phyloP scores from a whole-genome alignment of 2,329 filamentous ascomycete species.

The Blastomyces emzantsi region DNA sequence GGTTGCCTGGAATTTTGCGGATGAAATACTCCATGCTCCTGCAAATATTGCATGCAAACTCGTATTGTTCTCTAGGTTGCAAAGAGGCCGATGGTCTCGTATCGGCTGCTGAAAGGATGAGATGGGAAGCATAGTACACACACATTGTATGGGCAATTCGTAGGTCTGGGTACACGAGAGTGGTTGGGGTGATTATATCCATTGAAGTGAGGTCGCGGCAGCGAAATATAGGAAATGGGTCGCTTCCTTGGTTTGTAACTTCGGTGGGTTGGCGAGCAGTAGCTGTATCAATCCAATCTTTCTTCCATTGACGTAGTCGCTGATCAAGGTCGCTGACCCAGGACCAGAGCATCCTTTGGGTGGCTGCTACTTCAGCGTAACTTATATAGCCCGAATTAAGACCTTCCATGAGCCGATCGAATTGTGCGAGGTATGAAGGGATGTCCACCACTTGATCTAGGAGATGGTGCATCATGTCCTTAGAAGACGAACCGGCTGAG shows the following conservation, averaged over 20 bases:
- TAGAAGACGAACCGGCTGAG: slow-evolving; percentile 29
- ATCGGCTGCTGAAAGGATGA: slow-evolving; percentile 20
- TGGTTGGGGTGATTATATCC: slow-evolving; percentile 14
- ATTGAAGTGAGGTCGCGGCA: slow-evolving; percentile 20
- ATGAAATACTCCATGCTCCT: slow-evolving; percentile 26
- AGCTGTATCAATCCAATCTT: slow-evolving; percentile 22
- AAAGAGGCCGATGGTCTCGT: slow-evolving; percentile 19
- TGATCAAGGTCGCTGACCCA: slow-evolving; percentile 26
- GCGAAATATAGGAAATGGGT: slow-evolving; percentile 19
- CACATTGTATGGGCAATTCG: slow-evolving; percentile 21
- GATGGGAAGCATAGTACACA: slow-evolving; percentile 22
- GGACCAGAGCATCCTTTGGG: slow-evolving; percentile 29
- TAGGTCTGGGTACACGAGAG: slow-evolving; percentile 22
- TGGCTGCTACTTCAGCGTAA: slow-evolving; percentile 26
- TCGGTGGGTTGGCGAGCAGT: slow-evolving; percentile 15
- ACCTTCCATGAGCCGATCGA: slow-evolving; percentile 24
- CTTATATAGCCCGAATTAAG: slow-evolving; percentile 20
- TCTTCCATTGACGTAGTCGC: slow-evolving; percentile 22
- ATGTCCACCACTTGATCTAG: slow-evolving; percentile 31
- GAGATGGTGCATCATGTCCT: slow-evolving; percentile 31
- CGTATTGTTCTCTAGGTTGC: slow-evolving; percentile 21
- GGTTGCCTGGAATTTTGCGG: slow-evolving; percentile 20
- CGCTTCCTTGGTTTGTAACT: slow-evolving; percentile 10
- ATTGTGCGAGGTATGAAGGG: slow-evolving; percentile 25
- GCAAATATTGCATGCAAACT: slow-evolving; percentile 25